A percentile compares a stretch with the other conserved stretches of the same genome.
These are phyloP conservation scores for Paraphoma sp. DNA, from an alignment of 2,329 filamentous ascomycete species.

Conservation along the genomic window DNA sequence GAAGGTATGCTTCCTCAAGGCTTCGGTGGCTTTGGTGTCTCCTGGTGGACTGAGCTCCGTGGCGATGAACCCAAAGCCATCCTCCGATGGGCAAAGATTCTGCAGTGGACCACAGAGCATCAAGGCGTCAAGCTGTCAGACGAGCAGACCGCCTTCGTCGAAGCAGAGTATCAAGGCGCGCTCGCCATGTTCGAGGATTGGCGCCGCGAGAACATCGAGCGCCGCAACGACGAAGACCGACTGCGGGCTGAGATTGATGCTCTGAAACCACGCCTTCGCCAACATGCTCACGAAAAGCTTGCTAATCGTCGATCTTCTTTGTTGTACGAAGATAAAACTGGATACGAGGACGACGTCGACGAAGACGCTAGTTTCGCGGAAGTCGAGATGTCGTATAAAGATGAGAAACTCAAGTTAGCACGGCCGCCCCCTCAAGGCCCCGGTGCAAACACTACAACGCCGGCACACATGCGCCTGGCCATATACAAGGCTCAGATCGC, in stretches of 20 bases:
- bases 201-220: slow-evolving; percentile 3
- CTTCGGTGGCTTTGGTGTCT: not conserved
- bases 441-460: no score
- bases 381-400: no score
- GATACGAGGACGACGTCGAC: no score
- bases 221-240: not conserved
- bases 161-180: not conserved
- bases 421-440: no score
- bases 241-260: not conserved
- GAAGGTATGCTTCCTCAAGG: not conserved
- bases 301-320: no score
- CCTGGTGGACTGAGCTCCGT: slow-evolving; percentile 2
- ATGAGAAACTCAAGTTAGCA: no score
- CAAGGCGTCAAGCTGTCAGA: not conserved
- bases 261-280: no score
- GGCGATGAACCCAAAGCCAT: not conserved
- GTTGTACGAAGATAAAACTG: no score
- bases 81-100: slow-evolving; percentile 3
- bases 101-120: not conserved
- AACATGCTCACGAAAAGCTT: no score
- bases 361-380: no score
- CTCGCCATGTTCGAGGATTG: slow-evolving; percentile 2
- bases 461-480: no score
- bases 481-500: no score
- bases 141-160: not conserved